Evolutionary conservation across 1,284 basidiomycete species (phyloP).

Genomic region (Mrakiaceae sp.): DNA sequence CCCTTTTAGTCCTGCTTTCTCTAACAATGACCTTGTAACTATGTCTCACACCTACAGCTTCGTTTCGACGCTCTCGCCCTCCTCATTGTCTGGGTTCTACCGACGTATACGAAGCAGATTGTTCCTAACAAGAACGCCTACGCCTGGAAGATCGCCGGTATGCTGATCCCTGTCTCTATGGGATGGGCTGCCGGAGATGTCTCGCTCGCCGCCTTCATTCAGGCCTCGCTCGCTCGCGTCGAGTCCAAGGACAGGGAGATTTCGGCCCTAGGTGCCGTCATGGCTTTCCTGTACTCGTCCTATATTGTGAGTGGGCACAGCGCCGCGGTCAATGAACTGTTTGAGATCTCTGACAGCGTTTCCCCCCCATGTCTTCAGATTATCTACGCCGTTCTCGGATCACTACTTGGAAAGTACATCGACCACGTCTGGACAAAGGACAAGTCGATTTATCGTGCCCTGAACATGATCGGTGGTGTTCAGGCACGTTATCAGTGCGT

Average conservation of each 20-base stretch:
- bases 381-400: slow-evolving; percentile 30
- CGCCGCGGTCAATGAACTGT: too few species aligned
- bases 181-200: slow-evolving; percentile 36
- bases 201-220: slow-evolving; percentile 35
- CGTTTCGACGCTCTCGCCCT: slow-evolving; percentile 28
- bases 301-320: slow-evolving; percentile 18
- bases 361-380: slow-evolving; percentile 2
- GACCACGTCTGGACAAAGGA: slow-evolving; percentile 22
- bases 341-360: neutral
- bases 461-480: slow-evolving; percentile 28
- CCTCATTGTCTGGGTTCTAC: slow-evolving; percentile 34
- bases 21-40: neutral
- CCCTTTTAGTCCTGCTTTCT: neutral
- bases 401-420: slow-evolving; percentile 33
- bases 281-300: slow-evolving; percentile 29
- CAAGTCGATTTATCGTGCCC: slow-evolving; percentile 23
- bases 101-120: slow-evolving; percentile 24
- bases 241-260: slow-evolving; percentile 29
- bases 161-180: slow-evolving; percentile 29
- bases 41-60: neutral
- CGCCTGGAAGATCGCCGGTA: slow-evolving; percentile 26
- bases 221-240: slow-evolving; percentile 29
- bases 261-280: slow-evolving; percentile 32
- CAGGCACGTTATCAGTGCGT: neutral
- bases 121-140: slow-evolving; percentile 18